phyloP scores from a whole-genome alignment of 2,329 filamentous ascomycete species.

The Colletotrichum sp. region DNA sequence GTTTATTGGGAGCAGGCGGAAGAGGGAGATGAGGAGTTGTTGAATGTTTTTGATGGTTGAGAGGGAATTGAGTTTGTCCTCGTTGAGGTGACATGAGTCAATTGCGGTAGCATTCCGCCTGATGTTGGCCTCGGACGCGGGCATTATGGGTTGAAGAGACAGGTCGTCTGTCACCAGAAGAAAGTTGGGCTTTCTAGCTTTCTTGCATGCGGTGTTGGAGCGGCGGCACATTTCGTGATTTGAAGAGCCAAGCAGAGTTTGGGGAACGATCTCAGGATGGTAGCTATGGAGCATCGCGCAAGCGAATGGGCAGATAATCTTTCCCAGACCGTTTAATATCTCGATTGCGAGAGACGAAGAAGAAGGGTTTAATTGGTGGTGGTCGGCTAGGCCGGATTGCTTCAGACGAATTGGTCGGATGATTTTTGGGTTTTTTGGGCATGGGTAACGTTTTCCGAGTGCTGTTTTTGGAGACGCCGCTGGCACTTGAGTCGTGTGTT shows the following conservation, averaged over 20 bases:
- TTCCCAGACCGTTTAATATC: neutral
- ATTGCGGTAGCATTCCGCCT: neutral
- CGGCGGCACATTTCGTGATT: neutral
- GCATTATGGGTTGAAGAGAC: neutral
- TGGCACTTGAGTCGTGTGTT: neutral
- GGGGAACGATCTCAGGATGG: neutral
- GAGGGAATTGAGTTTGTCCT: neutral
- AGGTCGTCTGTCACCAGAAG: neutral
- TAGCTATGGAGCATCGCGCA: neutral
- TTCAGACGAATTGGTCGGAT: conserved; percentile 10
- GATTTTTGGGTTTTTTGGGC: neutral
- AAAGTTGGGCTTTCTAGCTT: neutral
- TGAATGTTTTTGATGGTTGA: neutral
- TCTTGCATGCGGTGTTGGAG: neutral
- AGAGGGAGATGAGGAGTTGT: neutral
- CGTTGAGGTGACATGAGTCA: neutral
- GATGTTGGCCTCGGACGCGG: neutral
- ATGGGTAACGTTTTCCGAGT: neutral
- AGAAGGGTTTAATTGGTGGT: neutral
- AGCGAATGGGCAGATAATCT: neutral
- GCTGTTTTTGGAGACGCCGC: neutral
- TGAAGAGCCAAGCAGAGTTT: neutral
- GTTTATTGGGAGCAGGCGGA: accelerated
- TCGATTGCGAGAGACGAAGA: neutral
- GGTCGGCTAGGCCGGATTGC: neutral